Evolutionary conservation across 148 eudicot species (phyloP).

Genomic region (Tetragonia tetragonoides): DNA sequence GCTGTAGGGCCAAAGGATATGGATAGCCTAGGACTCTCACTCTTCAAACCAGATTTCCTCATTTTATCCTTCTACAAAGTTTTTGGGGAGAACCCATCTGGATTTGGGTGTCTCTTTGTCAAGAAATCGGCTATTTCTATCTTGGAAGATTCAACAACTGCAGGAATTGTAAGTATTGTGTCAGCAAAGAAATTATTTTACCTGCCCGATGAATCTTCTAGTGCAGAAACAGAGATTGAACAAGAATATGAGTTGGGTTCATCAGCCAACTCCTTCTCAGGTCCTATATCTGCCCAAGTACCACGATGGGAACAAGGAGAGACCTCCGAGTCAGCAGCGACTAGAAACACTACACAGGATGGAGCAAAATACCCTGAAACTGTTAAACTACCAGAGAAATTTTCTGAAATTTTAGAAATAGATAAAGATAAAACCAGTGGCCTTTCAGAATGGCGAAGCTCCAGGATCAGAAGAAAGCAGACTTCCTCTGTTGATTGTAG

Average conservation of each 20-base stretch:
- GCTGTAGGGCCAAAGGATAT: slow-evolving; percentile 96
- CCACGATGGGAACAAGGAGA: slow-evolving; percentile 26
- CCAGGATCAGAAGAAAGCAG: slow-evolving; percentile 15
- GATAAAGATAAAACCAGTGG: not conserved
- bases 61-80: slow-evolving; percentile 91
- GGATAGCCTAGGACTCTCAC: slow-evolving; percentile 84
- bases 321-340: slow-evolving; percentile 23
- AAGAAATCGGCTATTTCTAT: slow-evolving; percentile 61
- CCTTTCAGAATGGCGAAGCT: not conserved
- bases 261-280: slow-evolving; percentile 28
- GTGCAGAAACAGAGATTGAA: slow-evolving; percentile 44
- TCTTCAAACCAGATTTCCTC: slow-evolving; percentile 77
- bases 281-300: slow-evolving; percentile 16
- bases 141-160: slow-evolving; percentile 47
- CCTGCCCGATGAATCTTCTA: slow-evolving; percentile 44
- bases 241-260: slow-evolving; percentile 21
- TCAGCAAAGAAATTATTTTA: slow-evolving; percentile 38
- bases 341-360: slow-evolving; percentile 3
- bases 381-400: not conserved
- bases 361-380: slow-evolving; percentile 19
- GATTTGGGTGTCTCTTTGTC: slow-evolving; percentile 89
- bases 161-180: slow-evolving; percentile 62
- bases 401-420: not conserved
- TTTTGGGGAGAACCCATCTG: slow-evolving; percentile 88
- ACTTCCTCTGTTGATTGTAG: slow-evolving; percentile 35